Evolutionary conservation across 2,329 filamentous ascomycete genomes (phyloP).

Genomic region (Aureobasidium sp.): DNA sequence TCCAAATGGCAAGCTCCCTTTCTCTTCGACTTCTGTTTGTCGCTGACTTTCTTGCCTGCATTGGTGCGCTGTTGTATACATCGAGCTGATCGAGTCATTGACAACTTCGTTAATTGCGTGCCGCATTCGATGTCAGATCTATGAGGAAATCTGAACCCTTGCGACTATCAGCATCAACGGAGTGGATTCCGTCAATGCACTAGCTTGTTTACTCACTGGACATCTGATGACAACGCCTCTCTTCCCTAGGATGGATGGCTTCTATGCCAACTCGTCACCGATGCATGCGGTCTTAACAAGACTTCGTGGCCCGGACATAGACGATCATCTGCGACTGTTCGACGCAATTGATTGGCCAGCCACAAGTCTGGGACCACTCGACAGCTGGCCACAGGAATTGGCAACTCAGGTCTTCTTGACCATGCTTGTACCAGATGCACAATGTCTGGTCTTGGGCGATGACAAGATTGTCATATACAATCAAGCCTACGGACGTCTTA

Average conservation of each 20-base stretch:
- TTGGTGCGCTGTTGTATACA: background rate
- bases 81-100: too few species aligned
- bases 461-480: slow-evolving; percentile 17
- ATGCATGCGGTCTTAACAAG: background rate
- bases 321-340: background rate
- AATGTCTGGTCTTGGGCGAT: slow-evolving; percentile 9
- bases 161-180: background rate
- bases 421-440: slow-evolving; percentile 15
- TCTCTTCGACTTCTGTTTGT: background rate
- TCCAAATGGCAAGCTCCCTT: background rate
- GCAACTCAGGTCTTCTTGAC: slow-evolving; percentile 16
- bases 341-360: slow-evolving; percentile 36
- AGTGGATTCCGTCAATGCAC: background rate
- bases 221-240: too few species aligned
- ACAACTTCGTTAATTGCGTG: background rate
- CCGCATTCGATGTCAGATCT: background rate
- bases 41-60: background rate
- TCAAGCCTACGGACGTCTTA: slow-evolving; percentile 12
- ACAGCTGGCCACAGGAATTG: slow-evolving; percentile 35
- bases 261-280: background rate
- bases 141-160: background rate
- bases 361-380: slow-evolving; percentile 43
- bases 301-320: background rate
- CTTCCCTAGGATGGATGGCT: background rate
- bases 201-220: background rate